Evolutionary conservation across 371 early-diverging fungal species (phyloP).

Genomic region (Haplosporangium sp.): DNA sequence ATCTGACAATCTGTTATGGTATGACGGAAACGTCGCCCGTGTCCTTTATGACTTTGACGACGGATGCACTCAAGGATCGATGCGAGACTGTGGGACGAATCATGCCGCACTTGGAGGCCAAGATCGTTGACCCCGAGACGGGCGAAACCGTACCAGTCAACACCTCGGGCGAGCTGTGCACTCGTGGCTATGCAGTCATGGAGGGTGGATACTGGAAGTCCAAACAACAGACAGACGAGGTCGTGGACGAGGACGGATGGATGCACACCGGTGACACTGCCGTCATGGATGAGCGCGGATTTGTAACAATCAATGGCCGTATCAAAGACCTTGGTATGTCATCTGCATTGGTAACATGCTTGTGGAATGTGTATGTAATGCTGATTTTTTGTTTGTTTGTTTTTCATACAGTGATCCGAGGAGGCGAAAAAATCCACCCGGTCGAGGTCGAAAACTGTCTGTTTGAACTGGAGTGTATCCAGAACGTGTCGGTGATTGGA

Average conservation of each 20-base stretch:
- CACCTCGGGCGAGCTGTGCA: constrained; percentile 62
- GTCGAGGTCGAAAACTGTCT: constrained; percentile 59
- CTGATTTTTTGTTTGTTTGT: constrained; percentile 4
- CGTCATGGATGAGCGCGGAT: constrained; percentile 59
- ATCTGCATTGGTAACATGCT: not conserved
- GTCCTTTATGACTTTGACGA: constrained; percentile 56
- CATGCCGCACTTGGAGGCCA: constrained; percentile 55
- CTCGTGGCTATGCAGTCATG: constrained; percentile 67
- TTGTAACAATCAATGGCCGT: constrained; percentile 66
- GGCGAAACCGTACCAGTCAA: constrained; percentile 40
- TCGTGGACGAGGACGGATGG: constrained; percentile 63
- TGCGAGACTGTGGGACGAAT: constrained; percentile 56
- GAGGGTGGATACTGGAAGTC: constrained; percentile 62
- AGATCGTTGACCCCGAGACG: constrained; percentile 50
- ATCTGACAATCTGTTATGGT: constrained; percentile 58
- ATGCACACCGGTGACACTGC: constrained; percentile 67
- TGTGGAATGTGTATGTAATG: not conserved
- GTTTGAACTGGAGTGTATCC: constrained; percentile 49
- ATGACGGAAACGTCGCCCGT: constrained; percentile 63
- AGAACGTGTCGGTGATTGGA: constrained; percentile 58
- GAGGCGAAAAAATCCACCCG: constrained; percentile 62
- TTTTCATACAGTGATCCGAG: constrained; percentile 56
- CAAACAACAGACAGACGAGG: constrained; percentile 57
- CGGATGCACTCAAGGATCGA: constrained; percentile 55
- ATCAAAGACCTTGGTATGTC: constrained; percentile 60